phyloP scores from a whole-genome alignment of 331 rosid species.

The Malus hybrid region DNA sequence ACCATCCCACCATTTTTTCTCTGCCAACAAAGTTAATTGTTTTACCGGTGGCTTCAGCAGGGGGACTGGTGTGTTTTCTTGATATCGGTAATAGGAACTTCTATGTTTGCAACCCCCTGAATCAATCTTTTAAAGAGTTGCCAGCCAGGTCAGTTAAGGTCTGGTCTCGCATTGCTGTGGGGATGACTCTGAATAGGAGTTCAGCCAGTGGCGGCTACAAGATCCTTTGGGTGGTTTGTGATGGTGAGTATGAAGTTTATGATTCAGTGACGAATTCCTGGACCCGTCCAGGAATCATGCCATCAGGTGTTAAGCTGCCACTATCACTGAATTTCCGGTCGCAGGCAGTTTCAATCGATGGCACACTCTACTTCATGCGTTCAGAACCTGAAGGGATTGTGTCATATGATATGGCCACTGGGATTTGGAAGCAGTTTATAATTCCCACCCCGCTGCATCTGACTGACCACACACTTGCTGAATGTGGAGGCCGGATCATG shows the following conservation, averaged over 20 bases:
- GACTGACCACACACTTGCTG: constrained; percentile 64
- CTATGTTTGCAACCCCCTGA: constrained; percentile 79
- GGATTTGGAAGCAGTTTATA: constrained; percentile 68
- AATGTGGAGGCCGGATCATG: constrained; percentile 74
- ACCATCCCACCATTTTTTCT: constrained; percentile 52
- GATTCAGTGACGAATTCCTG: constrained; percentile 60
- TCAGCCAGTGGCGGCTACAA: constrained; percentile 49
- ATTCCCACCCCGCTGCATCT: constrained; percentile 65
- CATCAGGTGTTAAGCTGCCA: constrained; percentile 55
- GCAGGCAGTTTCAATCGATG: constrained; percentile 51
- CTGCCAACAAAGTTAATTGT: constrained; percentile 42
- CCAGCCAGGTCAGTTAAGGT: constrained; percentile 64
- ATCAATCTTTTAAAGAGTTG: constrained; percentile 70
- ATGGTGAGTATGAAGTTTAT: constrained; percentile 73
- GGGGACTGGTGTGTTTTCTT: constrained; percentile 75
- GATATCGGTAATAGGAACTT: constrained; percentile 57
- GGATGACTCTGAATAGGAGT: constrained; percentile 55
- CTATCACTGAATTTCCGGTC: constrained; percentile 55
- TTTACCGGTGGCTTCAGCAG: constrained; percentile 79
- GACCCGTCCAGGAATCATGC: constrained; percentile 56
- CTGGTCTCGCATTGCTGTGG: constrained; percentile 67
- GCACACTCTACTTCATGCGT: constrained; percentile 63
- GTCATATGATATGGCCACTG: constrained; percentile 52
- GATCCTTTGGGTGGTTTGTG: constrained; percentile 63
- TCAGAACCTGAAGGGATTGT: constrained; percentile 74